Evolutionary conservation across 345 rosid species (phyloP).

Genomic region (Moricandia arvensis): DNA sequence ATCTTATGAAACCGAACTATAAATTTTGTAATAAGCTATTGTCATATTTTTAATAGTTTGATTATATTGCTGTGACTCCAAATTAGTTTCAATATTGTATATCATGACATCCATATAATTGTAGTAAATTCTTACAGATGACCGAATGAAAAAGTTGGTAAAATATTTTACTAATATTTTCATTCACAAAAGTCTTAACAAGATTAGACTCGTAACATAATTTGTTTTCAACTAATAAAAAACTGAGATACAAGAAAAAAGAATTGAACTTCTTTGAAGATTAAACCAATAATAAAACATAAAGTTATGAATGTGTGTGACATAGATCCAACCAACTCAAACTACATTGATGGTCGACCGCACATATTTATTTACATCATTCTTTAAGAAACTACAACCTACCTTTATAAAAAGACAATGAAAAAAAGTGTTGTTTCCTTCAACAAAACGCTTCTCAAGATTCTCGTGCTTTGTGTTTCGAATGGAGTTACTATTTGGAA

Average conservation of each 20-base stretch:
- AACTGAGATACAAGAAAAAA: not conserved
- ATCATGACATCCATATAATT: not conserved
- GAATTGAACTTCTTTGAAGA: not conserved
- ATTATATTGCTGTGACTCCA: not conserved
- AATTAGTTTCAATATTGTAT: not conserved
- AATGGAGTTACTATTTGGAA: slow-evolving; percentile 7
- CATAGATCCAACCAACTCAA: slow-evolving; percentile 21
- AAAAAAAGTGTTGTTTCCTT: slow-evolving; percentile 21
- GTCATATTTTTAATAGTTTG: not conserved
- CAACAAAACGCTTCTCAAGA: slow-evolving; percentile 38
- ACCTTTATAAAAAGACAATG: not conserved
- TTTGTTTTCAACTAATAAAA: not conserved
- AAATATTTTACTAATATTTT: too few relatives aligned
- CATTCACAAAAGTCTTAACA: not conserved
- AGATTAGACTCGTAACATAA: not conserved
- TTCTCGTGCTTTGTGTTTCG: slow-evolving; percentile 36
- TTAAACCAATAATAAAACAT: not conserved
- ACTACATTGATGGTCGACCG: slow-evolving; percentile 24
- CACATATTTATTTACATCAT: slow-evolving; percentile 12
- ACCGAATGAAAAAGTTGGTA: not conserved
- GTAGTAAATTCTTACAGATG: not conserved
- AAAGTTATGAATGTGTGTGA: slow-evolving; percentile 6
- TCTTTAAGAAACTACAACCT: slow-evolving; percentile 11
- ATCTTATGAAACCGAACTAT: not conserved
- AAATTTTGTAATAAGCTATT: not conserved